These are phyloP conservation scores for Silene uniflora DNA, from an alignment of 148 eudicot species.

Conservation along the genomic window DNA sequence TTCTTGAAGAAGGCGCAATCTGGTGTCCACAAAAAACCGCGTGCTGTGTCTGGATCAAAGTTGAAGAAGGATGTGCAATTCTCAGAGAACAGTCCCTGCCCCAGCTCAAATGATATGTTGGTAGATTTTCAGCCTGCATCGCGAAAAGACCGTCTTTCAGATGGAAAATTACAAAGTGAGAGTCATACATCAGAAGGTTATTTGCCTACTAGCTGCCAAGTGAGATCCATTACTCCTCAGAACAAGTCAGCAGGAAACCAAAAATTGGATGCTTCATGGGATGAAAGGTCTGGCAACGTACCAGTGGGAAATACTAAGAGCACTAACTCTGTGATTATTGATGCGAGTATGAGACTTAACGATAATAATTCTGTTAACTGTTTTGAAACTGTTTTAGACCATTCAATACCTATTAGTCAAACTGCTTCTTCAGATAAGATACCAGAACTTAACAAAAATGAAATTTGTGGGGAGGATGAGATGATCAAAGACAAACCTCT, in stretches of 20 bases:
- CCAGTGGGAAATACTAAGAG: constrained; percentile 14
- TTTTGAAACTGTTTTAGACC: constrained; percentile 23
- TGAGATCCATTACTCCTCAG: constrained; percentile 13
- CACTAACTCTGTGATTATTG: constrained; percentile 19
- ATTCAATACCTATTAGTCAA: constrained; percentile 23
- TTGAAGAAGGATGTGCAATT: constrained; percentile 28
- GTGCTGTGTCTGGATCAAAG: constrained; percentile 34
- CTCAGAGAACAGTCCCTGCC: constrained; percentile 24
- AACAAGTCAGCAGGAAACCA: constrained; percentile 15
- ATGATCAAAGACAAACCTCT: constrained; percentile 20
- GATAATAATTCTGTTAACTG: constrained; percentile 15
- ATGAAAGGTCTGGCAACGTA: constrained; percentile 13
- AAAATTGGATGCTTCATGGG: constrained; percentile 16
- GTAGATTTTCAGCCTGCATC: constrained; percentile 16
- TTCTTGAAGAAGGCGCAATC: constrained; percentile 59
- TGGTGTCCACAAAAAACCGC: constrained; percentile 43
- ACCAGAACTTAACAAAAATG: constrained; percentile 20
- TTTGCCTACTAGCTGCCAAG: constrained; percentile 13
- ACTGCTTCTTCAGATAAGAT: constrained; percentile 36
- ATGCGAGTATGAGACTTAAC: constrained; percentile 14
- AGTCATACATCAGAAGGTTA: constrained; percentile 25
- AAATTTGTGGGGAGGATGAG: constrained; percentile 18
- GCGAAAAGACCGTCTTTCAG: constrained; percentile 11
- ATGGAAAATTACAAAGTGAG: constrained; percentile 21
- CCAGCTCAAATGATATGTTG: constrained; percentile 27